Evolutionary conservation across 2,329 filamentous ascomycete species (phyloP).

Genomic region (Hymenoscyphus repandus): DNA sequence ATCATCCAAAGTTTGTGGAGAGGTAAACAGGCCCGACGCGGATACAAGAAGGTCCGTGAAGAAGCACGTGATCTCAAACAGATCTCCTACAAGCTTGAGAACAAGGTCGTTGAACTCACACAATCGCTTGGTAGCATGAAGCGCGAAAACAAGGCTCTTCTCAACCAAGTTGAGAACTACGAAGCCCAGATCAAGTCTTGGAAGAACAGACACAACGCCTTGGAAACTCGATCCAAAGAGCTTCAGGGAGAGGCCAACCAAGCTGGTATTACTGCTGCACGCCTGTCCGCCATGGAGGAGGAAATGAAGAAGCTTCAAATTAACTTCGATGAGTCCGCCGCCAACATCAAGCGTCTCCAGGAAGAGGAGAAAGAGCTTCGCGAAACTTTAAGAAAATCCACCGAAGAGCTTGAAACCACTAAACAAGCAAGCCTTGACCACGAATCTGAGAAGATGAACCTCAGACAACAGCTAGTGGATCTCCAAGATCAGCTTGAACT

Average conservation of each 20-base stretch:
- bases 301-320: slow-evolving; percentile 90
- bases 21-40: slow-evolving; percentile 71
- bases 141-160: slow-evolving; percentile 85
- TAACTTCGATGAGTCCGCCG: slow-evolving; percentile 83
- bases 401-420: slow-evolving; percentile 73
- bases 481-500: slow-evolving; percentile 89
- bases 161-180: slow-evolving; percentile 89
- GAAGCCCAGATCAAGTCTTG: slow-evolving; percentile 94
- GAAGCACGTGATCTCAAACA: slow-evolving; percentile 98
- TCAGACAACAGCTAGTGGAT: slow-evolving; percentile 83
- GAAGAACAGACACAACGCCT: slow-evolving; percentile 84
- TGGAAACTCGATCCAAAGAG: slow-evolving; percentile 88
- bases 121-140: slow-evolving; percentile 90
- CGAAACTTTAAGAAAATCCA: slow-evolving; percentile 75
- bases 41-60: slow-evolving; percentile 87
- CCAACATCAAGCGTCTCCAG: slow-evolving; percentile 88
- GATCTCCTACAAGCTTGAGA: slow-evolving; percentile 98
- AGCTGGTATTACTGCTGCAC: slow-evolving; percentile 89
- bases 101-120: slow-evolving; percentile 98
- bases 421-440: slow-evolving; percentile 69
- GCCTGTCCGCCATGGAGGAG: slow-evolving; percentile 84
- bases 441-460: slow-evolving; percentile 78
- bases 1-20: slow-evolving; percentile 92
- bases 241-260: slow-evolving; percentile 96
- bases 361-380: slow-evolving; percentile 85